Evolutionary conservation across 805 yeast species (phyloP).

Genomic region (Candida nanaspora): DNA sequence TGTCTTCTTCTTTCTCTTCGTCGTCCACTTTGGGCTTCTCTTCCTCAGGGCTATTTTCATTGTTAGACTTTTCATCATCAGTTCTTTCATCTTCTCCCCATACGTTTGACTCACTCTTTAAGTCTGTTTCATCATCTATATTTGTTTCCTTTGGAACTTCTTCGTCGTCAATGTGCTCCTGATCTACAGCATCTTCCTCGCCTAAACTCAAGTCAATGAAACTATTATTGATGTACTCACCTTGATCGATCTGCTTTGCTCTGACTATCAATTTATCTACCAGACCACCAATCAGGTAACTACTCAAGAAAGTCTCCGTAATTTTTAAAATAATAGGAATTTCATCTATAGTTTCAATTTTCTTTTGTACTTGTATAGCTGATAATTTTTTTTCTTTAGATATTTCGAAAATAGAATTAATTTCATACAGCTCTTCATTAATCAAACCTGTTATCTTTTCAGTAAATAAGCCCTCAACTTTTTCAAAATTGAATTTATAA

Average conservation of each 20-base stretch:
- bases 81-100: background rate
- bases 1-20: background rate
- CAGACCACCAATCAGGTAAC: constrained; percentile 28
- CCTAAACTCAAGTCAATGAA: too few species aligned
- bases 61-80: background rate
- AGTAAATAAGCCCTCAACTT: constrained; percentile 18
- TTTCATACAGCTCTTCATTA: constrained; percentile 21
- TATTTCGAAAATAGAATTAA: constrained; percentile 16
- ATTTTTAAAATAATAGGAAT: constrained; percentile 27
- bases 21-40: background rate
- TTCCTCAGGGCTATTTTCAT: background rate
- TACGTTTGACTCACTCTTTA: too few species aligned
- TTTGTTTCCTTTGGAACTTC: background rate
- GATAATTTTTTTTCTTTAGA: too few species aligned
- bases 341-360: constrained; percentile 18
- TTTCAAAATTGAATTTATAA: constrained; percentile 15
- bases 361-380: background rate
- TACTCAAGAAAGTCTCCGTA: constrained; percentile 27
- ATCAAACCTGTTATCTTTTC: constrained; percentile 8
- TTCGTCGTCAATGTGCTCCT: constrained; percentile 7
- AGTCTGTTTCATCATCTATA: background rate
- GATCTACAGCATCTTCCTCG: constrained; percentile 1
- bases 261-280: constrained; percentile 21
- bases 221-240: constrained; percentile 15
- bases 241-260: constrained; percentile 29